phyloP scores from a whole-genome alignment of 2,329 filamentous ascomycete genomes.

The Fusarium clavum region DNA sequence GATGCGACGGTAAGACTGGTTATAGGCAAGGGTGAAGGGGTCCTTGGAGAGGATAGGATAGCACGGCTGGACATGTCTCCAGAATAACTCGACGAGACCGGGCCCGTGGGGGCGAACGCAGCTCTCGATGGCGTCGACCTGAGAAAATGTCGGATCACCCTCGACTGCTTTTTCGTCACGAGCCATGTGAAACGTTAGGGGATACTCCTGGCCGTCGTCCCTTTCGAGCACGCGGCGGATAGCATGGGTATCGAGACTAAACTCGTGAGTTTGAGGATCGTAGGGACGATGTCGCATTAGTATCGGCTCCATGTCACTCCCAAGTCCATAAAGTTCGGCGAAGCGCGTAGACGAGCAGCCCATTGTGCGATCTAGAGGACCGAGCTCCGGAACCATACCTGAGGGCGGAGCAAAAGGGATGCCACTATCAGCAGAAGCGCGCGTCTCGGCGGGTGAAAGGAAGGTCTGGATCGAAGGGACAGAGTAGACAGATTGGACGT shows the following conservation, averaged over 20 bases:
- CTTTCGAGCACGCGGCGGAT: conserved; percentile 68
- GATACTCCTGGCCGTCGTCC: conserved; percentile 52
- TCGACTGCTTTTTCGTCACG: conserved; percentile 48
- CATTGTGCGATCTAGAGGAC: conserved; percentile 41
- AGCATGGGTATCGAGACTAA: conserved; percentile 69
- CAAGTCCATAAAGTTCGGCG: conserved; percentile 50
- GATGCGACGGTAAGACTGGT: conserved; percentile 62
- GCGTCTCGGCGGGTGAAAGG: conserved; percentile 44
- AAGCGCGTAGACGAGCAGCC: conserved; percentile 45
- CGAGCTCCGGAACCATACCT: conserved; percentile 31
- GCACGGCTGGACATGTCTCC: conserved; percentile 65
- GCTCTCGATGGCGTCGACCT: conserved; percentile 63
- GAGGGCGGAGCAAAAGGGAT: conserved; percentile 29
- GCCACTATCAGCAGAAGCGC: conserved; percentile 43
- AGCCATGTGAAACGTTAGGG: conserved; percentile 50
- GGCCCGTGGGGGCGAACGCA: conserved; percentile 69
- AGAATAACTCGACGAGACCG: conserved; percentile 71
- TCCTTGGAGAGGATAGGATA: conserved; percentile 66
- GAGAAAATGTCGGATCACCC: conserved; percentile 40
- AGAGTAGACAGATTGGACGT: conserved; percentile 39
- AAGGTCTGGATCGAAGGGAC: conserved; percentile 43
- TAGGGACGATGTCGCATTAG: conserved; percentile 60
- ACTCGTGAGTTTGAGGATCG: conserved; percentile 56
- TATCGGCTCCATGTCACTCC: conserved; percentile 52
- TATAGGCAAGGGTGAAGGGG: conserved; percentile 65